Base-by-base conservation (phyloP, 805 yeast genomes). In the Soucietia sequanensis region DNA sequence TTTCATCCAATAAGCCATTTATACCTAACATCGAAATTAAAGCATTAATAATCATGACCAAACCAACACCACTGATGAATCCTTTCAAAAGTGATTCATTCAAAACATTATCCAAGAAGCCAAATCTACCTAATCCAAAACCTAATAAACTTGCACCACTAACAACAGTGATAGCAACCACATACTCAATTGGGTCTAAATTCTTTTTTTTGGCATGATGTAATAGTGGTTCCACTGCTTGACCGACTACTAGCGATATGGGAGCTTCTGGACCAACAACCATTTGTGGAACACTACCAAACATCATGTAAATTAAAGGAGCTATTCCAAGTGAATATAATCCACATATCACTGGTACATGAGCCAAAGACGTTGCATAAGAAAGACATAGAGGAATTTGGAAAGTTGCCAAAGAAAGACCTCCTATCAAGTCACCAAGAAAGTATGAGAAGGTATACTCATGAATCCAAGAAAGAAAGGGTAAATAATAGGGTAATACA, bases 321-420 rank as follows among this genome's bases (percentile, higher is more conserved):
- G 70, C 47, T 6, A 68, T 42, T 2, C 64, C 72, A 27, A 68
- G 46, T 0, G 72, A 64, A 27, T 56, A 50, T 12, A 68, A 48
- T 0, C 72, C 74, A 30, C 65, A 60, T 6, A 62, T 43, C 2
- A 66, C 64, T 0, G 74, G 72, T 1, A 65, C 71, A 37, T 68
- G 65, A 3, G 72, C 74, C 35, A 68, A 52, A 0, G 72, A 56
- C 2, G 63, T 57, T 10, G 72, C 62, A 39, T 65, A 68, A 2
- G 72, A 65, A 13, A 68, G 42, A 5, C 89, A 83, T 35, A 91
- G 65, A 1, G 99, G 98, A 31, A 91, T 78, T 56, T 90, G 97
- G 60, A 89, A 91, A 4, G 93, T 82, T 0, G 96, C 96, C 23
- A 90, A 58, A 0, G 97, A 81, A 4, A 88, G 50, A 0, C 99